phyloP scores from a whole-genome alignment of 805 yeast species.

The Kodamaea sagamina region DNA sequence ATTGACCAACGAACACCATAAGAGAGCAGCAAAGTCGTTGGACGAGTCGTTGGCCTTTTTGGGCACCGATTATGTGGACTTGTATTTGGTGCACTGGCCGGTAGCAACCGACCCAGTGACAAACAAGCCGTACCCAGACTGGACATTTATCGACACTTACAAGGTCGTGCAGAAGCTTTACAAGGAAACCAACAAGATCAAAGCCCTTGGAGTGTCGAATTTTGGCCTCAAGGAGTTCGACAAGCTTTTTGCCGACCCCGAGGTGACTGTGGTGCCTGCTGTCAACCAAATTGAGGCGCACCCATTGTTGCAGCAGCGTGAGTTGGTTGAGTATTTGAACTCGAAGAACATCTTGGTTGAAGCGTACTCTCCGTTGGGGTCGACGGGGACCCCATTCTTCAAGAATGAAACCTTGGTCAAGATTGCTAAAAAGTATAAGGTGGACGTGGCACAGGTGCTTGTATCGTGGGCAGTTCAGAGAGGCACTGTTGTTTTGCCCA shows the following conservation, averaged over 20 bases:
- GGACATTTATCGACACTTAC: constrained; percentile 58
- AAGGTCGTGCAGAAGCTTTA: constrained; percentile 61
- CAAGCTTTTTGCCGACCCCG: constrained; percentile 49
- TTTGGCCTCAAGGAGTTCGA: constrained; percentile 56
- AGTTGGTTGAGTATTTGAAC: constrained; percentile 54
- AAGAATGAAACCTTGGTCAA: constrained; percentile 43
- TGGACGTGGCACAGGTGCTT: constrained; percentile 51
- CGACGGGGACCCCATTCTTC: constrained; percentile 54
- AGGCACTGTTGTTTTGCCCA: constrained; percentile 51
- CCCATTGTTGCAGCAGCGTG: constrained; percentile 67
- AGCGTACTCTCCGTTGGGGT: constrained; percentile 81
- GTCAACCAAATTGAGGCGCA: constrained; percentile 78
- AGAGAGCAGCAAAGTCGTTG: constrained; percentile 53
- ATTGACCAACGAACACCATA: constrained; percentile 58
- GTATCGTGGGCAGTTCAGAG: constrained; percentile 63
- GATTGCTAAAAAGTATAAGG: constrained; percentile 46
- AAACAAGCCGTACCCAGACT: constrained; percentile 31
- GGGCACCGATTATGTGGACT: constrained; percentile 74
- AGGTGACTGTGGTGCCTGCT: constrained; percentile 60
- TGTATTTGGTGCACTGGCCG: constrained; percentile 86
- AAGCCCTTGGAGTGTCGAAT: constrained; percentile 78
- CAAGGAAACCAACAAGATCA: constrained; percentile 49
- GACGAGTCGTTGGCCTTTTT: constrained; percentile 61
- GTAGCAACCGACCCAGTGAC: constrained; percentile 50
- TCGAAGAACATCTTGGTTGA: constrained; percentile 57